A percentile compares a stretch with the other conserved stretches of the same genome.
Conservation (phyloP, 352 stramenopile genomes). For the Hyaloperonospora arabidopsidis region DNA sequence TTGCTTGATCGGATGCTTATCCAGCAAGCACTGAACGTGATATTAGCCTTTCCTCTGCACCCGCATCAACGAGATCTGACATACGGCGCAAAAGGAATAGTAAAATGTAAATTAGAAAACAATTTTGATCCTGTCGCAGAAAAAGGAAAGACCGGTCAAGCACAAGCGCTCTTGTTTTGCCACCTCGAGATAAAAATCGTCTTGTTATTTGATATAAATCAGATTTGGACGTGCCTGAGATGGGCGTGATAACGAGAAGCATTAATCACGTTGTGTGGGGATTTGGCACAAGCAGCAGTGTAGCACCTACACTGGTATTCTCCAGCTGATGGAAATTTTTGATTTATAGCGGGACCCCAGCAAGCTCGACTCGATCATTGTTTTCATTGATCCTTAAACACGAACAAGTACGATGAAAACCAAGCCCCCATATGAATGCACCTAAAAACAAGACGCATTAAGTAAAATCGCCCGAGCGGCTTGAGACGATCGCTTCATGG, state of each 20-base stretch:
- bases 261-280: not conserved
- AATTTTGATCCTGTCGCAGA: slow-evolving; percentile 27
- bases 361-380: slow-evolving; percentile 59
- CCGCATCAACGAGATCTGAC: too few species aligned
- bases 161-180: slow-evolving; percentile 37
- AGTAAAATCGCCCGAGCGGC: slow-evolving; percentile 63
- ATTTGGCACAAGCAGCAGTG: not conserved
- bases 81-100: too few species aligned
- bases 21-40: too few species aligned
- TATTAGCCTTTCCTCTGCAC: too few species aligned
- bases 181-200: slow-evolving; percentile 47
- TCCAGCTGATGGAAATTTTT: slow-evolving; percentile 59
- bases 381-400: slow-evolving; percentile 74
- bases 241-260: slow-evolving; percentile 39
- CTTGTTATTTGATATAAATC: slow-evolving; percentile 50
- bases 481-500: slow-evolving; percentile 42
- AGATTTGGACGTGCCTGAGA: slow-evolving; percentile 35
- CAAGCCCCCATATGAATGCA: slow-evolving; percentile 66
- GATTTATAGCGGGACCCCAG: slow-evolving; percentile 49
- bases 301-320: slow-evolving; percentile 43
- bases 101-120: too few species aligned
- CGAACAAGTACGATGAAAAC: slow-evolving; percentile 65
- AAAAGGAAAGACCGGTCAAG: slow-evolving; percentile 59
- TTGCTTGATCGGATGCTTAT: too few species aligned
- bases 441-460: slow-evolving; percentile 77